Evolutionary conservation across 2,329 filamentous ascomycete genomes (phyloP), one percentile per base, ranked within the genome.

Genomic region (Chaetomiaceae sp.): DNA sequence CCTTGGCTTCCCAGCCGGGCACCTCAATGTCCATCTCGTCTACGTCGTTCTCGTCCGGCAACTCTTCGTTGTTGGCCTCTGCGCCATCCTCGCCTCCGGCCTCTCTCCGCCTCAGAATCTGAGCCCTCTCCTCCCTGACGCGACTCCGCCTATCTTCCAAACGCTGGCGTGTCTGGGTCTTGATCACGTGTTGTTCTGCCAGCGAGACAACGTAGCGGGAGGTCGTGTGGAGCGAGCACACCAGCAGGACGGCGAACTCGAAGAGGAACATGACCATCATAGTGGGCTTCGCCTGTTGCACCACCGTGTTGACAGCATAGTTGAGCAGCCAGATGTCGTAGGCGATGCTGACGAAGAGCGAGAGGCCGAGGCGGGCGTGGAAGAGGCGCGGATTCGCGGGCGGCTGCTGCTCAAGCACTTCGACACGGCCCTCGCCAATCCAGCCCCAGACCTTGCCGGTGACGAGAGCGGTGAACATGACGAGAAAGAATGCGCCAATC

Each of bases 221-320:
- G 2, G 79, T 76, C 0, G 89, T 95, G 38, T 91, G 89, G 42
- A 81, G 73, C 1, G 91, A 95, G 42, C 83, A 83, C 9, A 94
- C 84, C 2, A 81, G 76, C 50, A 97, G 70, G 35, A 98, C 83
- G 30, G 91, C 90, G 62, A 97, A 97, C 65, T 98, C 93, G 58
- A 98, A 98, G 6, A 94, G 81, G 61, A 98, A 98, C 89, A 98
- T 97, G 53, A 98, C 89, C 89, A 97, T 98, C 86, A 98, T 97
- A 49, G 94, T 93, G 0, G 91, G 89, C n/a, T 86, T 78, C 2
- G 91, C 88, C 62, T 94, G 83, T 48, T 86, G 82, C 40, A 96
- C 81, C 26, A 97, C 90, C 0, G 85, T 88, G 22, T 82, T 79
- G 51, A 95, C 75, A 48, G 86, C 84, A 64, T 95, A 96, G 39